phyloP scores from a whole-genome alignment of 139 green algal species.

The Haematococcus sp. region DNA sequence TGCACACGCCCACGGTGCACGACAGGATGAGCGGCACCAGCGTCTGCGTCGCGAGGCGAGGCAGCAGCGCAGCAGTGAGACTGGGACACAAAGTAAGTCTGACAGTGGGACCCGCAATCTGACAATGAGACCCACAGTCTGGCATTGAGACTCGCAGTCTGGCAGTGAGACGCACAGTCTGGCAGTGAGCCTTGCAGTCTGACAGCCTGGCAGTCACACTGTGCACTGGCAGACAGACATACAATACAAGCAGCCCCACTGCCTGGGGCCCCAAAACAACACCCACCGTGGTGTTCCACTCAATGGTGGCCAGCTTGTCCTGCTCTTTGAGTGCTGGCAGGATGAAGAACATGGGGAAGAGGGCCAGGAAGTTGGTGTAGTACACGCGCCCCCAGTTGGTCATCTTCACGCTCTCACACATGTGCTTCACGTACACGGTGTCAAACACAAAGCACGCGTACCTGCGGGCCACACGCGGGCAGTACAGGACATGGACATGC shows the following conservation, averaged over 20 bases:
- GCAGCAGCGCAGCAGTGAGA: background rate
- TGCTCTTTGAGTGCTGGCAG: background rate
- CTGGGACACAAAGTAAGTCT: background rate
- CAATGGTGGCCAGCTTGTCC: slow-evolving; percentile 16
- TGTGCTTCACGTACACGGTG: slow-evolving; percentile 71
- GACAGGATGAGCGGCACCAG: slow-evolving; percentile 53
- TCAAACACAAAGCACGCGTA: slow-evolving; percentile 70
- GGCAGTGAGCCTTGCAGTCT: too few relatives aligned
- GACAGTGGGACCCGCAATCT: too few relatives aligned
- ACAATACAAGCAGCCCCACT: too few relatives aligned
- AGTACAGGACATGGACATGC: background rate
- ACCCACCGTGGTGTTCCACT: slow-evolving; percentile 18
- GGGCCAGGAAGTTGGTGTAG: slow-evolving; percentile 66
- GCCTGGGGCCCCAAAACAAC: too few relatives aligned
- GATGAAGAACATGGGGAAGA: slow-evolving; percentile 29
- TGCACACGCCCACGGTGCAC: slow-evolving; percentile 64
- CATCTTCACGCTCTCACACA: slow-evolving; percentile 72
- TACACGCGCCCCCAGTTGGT: slow-evolving; percentile 71
- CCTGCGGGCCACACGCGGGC: slow-evolving; percentile 17
- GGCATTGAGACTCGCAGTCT: too few relatives aligned
- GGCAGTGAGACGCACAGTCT: too few relatives aligned
- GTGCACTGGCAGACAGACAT: too few relatives aligned
- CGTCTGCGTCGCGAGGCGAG: background rate
- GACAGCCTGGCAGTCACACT: too few relatives aligned
- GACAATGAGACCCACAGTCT: too few relatives aligned